Evolutionary conservation across 2,329 filamentous ascomycete genomes (phyloP).

Genomic region (Arthroderma sp.): DNA sequence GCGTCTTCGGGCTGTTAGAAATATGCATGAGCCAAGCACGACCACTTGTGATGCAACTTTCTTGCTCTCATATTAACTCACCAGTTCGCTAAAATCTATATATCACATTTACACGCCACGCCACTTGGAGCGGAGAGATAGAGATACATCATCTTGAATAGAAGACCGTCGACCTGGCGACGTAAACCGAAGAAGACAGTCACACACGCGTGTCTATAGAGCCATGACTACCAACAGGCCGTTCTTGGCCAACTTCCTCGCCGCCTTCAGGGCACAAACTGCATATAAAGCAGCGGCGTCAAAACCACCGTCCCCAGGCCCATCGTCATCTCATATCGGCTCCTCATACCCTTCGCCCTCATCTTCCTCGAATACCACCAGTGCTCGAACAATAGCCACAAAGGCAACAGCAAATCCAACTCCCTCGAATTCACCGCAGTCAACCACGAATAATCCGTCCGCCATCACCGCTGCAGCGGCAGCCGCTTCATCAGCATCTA

Average conservation of each 20-base stretch:
- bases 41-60: not conserved
- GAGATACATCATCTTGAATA: not conserved
- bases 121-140: not conserved
- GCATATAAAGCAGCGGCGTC: constrained; percentile 42
- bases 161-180: not conserved
- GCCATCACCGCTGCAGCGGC: constrained; percentile 8
- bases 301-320: constrained; percentile 26
- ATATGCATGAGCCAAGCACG: not conserved
- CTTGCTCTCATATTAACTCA: not conserved
- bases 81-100: not conserved
- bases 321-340: constrained; percentile 24
- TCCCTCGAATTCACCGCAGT: constrained; percentile 16
- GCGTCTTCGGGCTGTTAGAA: not conserved
- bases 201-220: not conserved
- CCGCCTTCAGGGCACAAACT: constrained; percentile 54
- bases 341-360: constrained; percentile 27
- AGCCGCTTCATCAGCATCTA: constrained; percentile 19
- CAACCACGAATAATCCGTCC: constrained; percentile 27
- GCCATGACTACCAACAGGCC: constrained; percentile 54
- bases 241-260: constrained; percentile 56
- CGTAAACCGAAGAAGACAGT: not conserved
- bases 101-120: not conserved
- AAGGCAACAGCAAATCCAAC: constrained; percentile 22
- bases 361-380: constrained; percentile 27
- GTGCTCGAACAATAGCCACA: constrained; percentile 38